Base-by-base conservation (phyloP, 1,139 yeast species). In the Suhomyces yuchorum region DNA sequence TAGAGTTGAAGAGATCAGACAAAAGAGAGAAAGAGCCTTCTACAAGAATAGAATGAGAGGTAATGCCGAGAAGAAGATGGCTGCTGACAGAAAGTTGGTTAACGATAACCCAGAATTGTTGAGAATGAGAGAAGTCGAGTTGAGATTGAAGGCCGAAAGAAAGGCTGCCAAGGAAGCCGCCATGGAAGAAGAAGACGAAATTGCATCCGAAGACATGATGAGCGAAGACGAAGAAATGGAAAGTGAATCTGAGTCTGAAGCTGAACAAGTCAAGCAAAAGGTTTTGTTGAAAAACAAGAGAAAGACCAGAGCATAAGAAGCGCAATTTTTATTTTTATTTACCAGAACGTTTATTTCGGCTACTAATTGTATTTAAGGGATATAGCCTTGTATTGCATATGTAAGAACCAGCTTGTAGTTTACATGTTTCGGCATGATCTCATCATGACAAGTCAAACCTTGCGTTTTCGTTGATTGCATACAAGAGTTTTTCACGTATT, bases 21-120 rank as follows among this genome's bases (percentile, higher is more conserved):
- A 82, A 68, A 90, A 85, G 81, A 87, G 99, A 78, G 99, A 95
- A 74, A 81, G 96, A 66, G 97, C 98, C 32, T 93, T 93, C 90
- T 93, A 90, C 78, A 92, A 91, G 91, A 91, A 92, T 75, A 89
- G 99, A 84, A 93, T 93, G 99, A 89, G 88, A 73, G 98, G 97
- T 57, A 93, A 95, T 75, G 87, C 85, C 72, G 97, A 88, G 59
- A 83, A 84, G 70, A 87, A 87, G 68, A 77, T 90, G 65, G 90
- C 85, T 52, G 79, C 88, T 53, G 99, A 93, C 73, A 85, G 84
- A 76, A 89, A 89, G 72, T 79, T 93, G 66, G 95, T 93, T 44
- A 97, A 85, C 64, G 75, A 81, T 51, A 83, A 93, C 73, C 96
- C 96, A 57, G 96, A 88, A 66, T 76, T 93, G 67, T 80, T 93